Conservation (phyloP, 495 filamentous ascomycete genomes). For the Talaromyces nanjingensis region DNA sequence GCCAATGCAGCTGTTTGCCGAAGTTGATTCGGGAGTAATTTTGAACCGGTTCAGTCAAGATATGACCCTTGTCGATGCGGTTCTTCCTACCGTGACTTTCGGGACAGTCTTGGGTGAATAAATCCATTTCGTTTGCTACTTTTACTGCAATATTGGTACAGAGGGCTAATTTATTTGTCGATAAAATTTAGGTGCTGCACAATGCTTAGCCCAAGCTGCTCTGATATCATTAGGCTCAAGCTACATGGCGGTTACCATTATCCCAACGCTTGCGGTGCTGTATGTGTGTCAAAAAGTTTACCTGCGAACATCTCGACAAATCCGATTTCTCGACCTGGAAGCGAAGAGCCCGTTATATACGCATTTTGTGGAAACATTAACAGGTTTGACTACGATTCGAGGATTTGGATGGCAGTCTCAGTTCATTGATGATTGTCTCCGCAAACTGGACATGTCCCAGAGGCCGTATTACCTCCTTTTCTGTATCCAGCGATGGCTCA, state of each 20-base stretch:
- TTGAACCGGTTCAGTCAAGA: conserved; percentile 39
- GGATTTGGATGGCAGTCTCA: conserved; percentile 36
- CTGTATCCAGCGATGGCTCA: conserved; percentile 37
- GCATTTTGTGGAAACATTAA: conserved; percentile 39
- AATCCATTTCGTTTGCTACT: conserved; percentile 3
- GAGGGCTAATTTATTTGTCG: conserved; percentile 13
- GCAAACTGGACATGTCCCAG: conserved; percentile 30
- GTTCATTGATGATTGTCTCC: conserved; percentile 16
- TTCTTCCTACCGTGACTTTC: conserved; percentile 15
- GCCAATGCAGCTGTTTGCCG: conserved; percentile 21
- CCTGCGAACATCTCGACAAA: conserved; percentile 52
- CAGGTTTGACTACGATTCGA: conserved; percentile 41
- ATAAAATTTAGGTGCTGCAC: conserved; percentile 34
- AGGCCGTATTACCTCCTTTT: conserved; percentile 37
- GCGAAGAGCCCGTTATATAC: conserved; percentile 44
- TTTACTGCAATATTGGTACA: conserved; percentile 6
- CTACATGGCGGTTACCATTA: conserved; percentile 13
- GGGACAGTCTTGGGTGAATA: conserved; percentile 21
- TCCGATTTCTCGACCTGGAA: conserved; percentile 54
- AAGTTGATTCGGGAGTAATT: conserved; percentile 15
- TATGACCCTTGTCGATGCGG: conserved; percentile 30
- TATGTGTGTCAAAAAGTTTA: conserved; percentile 46
- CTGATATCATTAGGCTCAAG: conserved; percentile 5
- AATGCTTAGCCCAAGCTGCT: conserved; percentile 29
- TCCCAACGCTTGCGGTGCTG: conserved; percentile 31